Conservation (phyloP, 495 filamentous ascomycete species). For the Umbilicaria muhlenbergii region DNA sequence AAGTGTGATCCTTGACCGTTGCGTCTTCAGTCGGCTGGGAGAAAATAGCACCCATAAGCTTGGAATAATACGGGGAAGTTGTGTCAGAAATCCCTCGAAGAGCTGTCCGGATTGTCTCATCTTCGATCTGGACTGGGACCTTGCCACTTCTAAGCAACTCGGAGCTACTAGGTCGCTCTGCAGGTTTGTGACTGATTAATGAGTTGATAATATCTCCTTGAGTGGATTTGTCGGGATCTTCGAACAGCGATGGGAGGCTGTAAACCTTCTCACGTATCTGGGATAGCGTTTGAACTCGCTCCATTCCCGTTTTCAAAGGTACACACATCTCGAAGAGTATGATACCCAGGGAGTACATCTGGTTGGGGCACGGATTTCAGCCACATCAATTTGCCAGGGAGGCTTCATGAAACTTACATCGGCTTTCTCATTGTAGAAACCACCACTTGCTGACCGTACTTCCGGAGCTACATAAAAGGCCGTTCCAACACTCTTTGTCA, state of each 20-base stretch:
- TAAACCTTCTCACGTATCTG: slow-evolving; percentile 52
- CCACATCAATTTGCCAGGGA: not conserved
- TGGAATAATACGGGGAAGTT: slow-evolving; percentile 74
- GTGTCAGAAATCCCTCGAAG: slow-evolving; percentile 68
- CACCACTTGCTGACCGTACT: slow-evolving; percentile 52
- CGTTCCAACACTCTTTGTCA: slow-evolving; percentile 87
- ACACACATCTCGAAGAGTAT: slow-evolving; percentile 99
- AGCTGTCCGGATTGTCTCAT: slow-evolving; percentile 71
- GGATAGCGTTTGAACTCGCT: slow-evolving; percentile 62
- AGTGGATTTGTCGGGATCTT: slow-evolving; percentile 53
- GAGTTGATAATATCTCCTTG: slow-evolving; percentile 65
- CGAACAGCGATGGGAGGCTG: slow-evolving; percentile 57
- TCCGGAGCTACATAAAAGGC: slow-evolving; percentile 91
- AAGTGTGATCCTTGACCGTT: slow-evolving; percentile 71
- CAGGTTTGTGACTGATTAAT: slow-evolving; percentile 65
- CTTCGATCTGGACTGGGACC: slow-evolving; percentile 79
- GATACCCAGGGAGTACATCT: slow-evolving; percentile 94
- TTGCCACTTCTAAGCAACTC: slow-evolving; percentile 80
- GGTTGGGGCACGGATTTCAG: slow-evolving; percentile 2
- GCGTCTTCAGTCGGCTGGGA: slow-evolving; percentile 51
- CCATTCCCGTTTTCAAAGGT: slow-evolving; percentile 68
- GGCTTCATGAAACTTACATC: slow-evolving; percentile 42
- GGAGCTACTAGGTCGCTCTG: slow-evolving; percentile 64
- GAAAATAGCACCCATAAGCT: slow-evolving; percentile 76
- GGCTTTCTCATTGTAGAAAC: slow-evolving; percentile 80